Conservation (phyloP, 2,329 filamentous ascomycete genomes). For the Colletotrichum salicis region DNA sequence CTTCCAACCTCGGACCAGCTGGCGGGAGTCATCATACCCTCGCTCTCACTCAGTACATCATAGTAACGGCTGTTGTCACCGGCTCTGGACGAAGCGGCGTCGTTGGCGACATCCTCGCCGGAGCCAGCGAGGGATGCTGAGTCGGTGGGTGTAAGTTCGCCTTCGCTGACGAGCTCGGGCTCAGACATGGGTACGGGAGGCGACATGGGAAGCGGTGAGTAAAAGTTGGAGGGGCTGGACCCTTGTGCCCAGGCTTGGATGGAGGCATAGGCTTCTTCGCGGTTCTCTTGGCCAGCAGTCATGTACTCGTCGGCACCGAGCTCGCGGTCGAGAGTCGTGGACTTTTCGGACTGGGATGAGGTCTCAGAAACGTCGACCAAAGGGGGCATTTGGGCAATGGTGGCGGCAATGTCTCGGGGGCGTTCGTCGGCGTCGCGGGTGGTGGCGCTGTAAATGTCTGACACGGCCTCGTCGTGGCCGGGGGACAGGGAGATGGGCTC, state of each 20-base stretch:
- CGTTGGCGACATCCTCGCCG: constrained; percentile 58
- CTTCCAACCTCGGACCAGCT: constrained; percentile 76
- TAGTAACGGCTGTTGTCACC: constrained; percentile 54
- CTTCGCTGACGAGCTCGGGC: constrained; percentile 62
- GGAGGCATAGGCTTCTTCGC: constrained; percentile 63
- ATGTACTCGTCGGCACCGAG: constrained; percentile 60
- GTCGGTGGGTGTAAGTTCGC: constrained; percentile 69
- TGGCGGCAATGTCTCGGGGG: constrained; percentile 35
- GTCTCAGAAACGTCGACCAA: constrained; percentile 47
- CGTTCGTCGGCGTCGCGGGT: constrained; percentile 50
- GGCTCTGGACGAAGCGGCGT: constrained; percentile 50
- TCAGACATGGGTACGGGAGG: constrained; percentile 62
- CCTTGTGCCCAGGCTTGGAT: constrained; percentile 74
- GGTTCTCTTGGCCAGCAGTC: constrained; percentile 61
- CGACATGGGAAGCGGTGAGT: constrained; percentile 68
- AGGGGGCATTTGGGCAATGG: constrained; percentile 40
- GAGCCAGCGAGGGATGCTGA: constrained; percentile 66
- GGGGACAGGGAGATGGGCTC: constrained; percentile 55
- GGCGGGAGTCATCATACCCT: constrained; percentile 67
- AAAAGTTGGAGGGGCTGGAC: constrained; percentile 62
- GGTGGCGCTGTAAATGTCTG: constrained; percentile 69
- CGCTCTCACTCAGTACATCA: constrained; percentile 70
- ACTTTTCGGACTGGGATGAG: constrained; percentile 26
- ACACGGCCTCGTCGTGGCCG: constrained; percentile 58
- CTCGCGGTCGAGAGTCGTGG: constrained; percentile 41